Evolutionary conservation across 768 basidiomycete genomes (phyloP).

Genomic region (Rubroboletus pulcherrimus): DNA sequence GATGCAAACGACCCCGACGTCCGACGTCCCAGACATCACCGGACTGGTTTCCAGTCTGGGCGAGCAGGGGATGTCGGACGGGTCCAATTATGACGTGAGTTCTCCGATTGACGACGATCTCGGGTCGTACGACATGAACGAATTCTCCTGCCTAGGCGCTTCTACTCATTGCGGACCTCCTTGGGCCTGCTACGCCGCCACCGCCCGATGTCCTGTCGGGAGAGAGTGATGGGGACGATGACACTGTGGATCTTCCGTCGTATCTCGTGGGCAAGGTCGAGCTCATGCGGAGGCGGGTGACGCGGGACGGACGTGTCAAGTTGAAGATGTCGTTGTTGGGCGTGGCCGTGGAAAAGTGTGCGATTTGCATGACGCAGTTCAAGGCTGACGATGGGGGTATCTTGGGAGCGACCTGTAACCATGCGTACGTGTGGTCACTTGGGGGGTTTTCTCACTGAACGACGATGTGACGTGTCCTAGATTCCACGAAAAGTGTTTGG

Average conservation of each 20-base stretch:
- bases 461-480: constrained; percentile 13
- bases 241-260: constrained; percentile 2
- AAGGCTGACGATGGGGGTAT: constrained; percentile 53
- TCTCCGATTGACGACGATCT: constrained; percentile 22
- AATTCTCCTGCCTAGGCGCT: constrained; percentile 44
- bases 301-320: constrained; percentile 65
- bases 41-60: constrained; percentile 56
- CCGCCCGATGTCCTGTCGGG: background rate
- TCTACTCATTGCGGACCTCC: constrained; percentile 54
- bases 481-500: constrained; percentile 63
- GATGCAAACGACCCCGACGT: constrained; percentile 29
- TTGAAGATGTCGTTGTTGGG: constrained; percentile 65
- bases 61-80: constrained; percentile 40
- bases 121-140: constrained; percentile 20
- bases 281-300: constrained; percentile 54
- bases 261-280: constrained; percentile 46
- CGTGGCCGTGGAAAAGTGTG: constrained; percentile 62
- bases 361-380: constrained; percentile 72
- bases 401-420: constrained; percentile 55
- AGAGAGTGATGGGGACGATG: constrained; percentile 6
- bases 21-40: constrained; percentile 57
- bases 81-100: constrained; percentile 65
- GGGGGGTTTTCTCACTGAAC: too few species aligned
- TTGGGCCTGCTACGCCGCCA: constrained; percentile 47
- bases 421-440: constrained; percentile 38